These are phyloP conservation scores for Flaveria ramosissima DNA, from an alignment of 129 eudicot species.

Conservation along the genomic window DNA sequence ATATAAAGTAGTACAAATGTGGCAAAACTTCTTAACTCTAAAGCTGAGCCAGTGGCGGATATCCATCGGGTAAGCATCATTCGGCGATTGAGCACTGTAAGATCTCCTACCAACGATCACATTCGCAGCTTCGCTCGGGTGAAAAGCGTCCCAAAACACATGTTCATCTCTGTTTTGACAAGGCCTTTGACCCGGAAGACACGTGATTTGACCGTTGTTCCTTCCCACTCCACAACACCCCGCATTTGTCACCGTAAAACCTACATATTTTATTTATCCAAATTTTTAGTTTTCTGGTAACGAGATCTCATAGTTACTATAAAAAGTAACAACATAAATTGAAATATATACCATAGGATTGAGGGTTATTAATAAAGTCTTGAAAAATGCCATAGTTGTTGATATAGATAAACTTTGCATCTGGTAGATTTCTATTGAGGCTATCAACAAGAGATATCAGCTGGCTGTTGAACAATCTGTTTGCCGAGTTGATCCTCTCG, in stretches of 20 bases:
- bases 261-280: constrained; percentile 15
- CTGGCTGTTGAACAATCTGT: constrained; percentile 60
- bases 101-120: constrained; percentile 68
- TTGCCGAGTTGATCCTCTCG: constrained; percentile 55
- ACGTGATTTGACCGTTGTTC: constrained; percentile 88
- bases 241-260: constrained; percentile 76
- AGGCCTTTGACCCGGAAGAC: constrained; percentile 71
- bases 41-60: constrained; percentile 66
- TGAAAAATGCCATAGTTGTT: constrained; percentile 78
- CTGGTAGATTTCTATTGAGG: constrained; percentile 51
- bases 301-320: too few relatives aligned
- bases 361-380: constrained; percentile 58
- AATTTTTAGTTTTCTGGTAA: too few relatives aligned
- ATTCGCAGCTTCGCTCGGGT: constrained; percentile 80
- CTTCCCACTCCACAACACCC: constrained; percentile 94
- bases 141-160: constrained; percentile 88
- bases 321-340: too few relatives aligned
- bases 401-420: constrained; percentile 66
- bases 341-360: constrained; percentile 48
- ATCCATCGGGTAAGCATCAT: constrained; percentile 73
- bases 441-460: constrained; percentile 59
- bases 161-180: constrained; percentile 62
- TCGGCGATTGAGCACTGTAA: constrained; percentile 51
- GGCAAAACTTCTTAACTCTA: constrained; percentile 28
- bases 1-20: constrained; percentile 11